Evolutionary conservation across 2,329 filamentous ascomycete genomes (phyloP), one percentile per base, ranked within the genome.

Genomic region (Orbilia javanica): DNA sequence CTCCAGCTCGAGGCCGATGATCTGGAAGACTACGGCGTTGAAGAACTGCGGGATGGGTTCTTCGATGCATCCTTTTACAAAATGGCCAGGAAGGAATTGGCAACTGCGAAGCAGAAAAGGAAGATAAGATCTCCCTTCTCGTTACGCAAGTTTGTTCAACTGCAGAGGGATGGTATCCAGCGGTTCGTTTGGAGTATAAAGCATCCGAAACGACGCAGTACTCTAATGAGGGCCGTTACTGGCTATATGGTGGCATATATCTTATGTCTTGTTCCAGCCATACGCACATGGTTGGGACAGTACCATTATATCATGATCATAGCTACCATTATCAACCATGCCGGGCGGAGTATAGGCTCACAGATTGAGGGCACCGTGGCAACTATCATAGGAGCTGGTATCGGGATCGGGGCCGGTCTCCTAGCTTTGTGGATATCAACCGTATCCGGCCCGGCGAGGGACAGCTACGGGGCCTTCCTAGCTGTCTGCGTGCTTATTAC

Each of bases 271-370:
- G 82, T 89, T 4, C 87, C 87, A 0, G 80, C 80, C 2, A 84
- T 86, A 3, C 84, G 84, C n/a, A 71, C 82, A n/a, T 88, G 86
- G 85, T 83, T 90, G 3, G 88, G 88, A 1, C 84, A 83, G 15
- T 87, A 89, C 80, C 85, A 85, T 79, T 89, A 89, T 80, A 85
- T 90, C 75, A 87, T 89, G 84, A 86, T 85, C 3, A 82, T 90
- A 57, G 89, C 88, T 1, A 84, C 87, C n/a, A 85, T 89, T 20
- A 80, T 90, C 52, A 90, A 89, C 73, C 88, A 90, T 80, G 85
- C 88, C 2, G 87, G 87, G 22, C 85, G 88, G 42, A 86, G 87
- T 0, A 80, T 89, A 64, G 88, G 88, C 4, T 86, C 88, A 11
- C 88, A 90, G 79, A 82, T 90, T 22, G 88, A 90, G 81, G 88